Percentiles rank a stretch among this genome's conserved stretches.
Evolutionary conservation across 2,329 filamentous ascomycete species (phyloP).

Genomic region (Gnomoniopsis smithogilvyi): DNA sequence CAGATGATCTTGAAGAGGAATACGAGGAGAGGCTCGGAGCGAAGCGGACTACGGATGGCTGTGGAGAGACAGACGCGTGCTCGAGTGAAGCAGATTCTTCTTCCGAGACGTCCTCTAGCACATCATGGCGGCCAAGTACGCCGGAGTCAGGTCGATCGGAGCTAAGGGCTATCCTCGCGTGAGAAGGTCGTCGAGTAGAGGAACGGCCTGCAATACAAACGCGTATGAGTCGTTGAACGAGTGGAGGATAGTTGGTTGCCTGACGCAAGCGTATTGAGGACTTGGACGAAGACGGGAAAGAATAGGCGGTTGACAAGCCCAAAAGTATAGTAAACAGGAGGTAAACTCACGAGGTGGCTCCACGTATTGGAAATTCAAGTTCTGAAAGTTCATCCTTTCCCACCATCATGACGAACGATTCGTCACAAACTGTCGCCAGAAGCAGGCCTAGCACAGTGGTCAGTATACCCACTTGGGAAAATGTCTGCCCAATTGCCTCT

Average conservation of each 20-base stretch:
- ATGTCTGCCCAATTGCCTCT: slow-evolving; percentile 14
- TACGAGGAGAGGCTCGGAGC: slow-evolving; percentile 38
- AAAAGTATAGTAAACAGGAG: slow-evolving; percentile 3
- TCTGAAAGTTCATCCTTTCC: slow-evolving; percentile 22
- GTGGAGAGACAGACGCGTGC: slow-evolving; percentile 30
- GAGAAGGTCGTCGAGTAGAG: slow-evolving; percentile 1
- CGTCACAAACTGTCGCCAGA: background rate
- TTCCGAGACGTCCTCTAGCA: slow-evolving; percentile 19
- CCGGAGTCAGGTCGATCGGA: slow-evolving; percentile 22
- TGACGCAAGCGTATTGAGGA: background rate
- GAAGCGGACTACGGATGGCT: slow-evolving; percentile 32
- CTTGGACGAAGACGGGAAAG: background rate
- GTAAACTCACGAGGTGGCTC: slow-evolving; percentile 22
- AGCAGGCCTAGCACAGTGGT: slow-evolving; percentile 1
- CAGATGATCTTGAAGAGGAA: slow-evolving; percentile 29
- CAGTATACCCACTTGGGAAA: slow-evolving; percentile 10
- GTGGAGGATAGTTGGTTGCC: background rate
- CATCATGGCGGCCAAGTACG: slow-evolving; percentile 18
- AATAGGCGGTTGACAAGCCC: background rate
- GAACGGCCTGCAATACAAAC: background rate
- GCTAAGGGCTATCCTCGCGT: slow-evolving; percentile 18
- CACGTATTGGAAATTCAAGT: slow-evolving; percentile 21
- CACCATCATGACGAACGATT: slow-evolving; percentile 18
- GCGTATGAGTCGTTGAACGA: slow-evolving; percentile 1
- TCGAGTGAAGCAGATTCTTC: slow-evolving; percentile 24